A percentile compares a stretch with the other conserved stretches of the same genome.
Conservation (phyloP, 441 rosid genomes). For the Hura crepitans region DNA sequence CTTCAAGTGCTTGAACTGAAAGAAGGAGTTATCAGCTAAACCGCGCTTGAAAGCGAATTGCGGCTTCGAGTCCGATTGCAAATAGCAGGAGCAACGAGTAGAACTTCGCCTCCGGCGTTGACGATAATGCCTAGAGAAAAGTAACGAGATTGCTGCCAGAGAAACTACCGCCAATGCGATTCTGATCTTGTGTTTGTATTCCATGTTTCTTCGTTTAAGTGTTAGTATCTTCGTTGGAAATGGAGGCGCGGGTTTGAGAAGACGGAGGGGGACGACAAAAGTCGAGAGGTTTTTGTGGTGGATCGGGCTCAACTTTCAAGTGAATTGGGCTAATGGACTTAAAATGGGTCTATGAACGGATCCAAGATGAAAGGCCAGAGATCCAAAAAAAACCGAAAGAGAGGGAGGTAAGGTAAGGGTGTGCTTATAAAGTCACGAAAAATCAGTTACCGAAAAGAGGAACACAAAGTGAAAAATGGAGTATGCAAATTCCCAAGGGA, state of each 20-base stretch:
- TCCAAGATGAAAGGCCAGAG: not conserved
- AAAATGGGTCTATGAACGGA: not conserved
- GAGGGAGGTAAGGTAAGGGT: slow-evolving; percentile 14
- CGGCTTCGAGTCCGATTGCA: slow-evolving; percentile 58
- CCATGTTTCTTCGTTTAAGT: slow-evolving; percentile 20
- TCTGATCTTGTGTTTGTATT: slow-evolving; percentile 34
- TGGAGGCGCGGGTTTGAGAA: slow-evolving; percentile 1
- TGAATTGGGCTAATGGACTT: not conserved
- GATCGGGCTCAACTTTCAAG: not conserved
- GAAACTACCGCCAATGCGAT: slow-evolving; percentile 44
- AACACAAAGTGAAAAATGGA: slow-evolving; percentile 4
- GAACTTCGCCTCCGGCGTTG: slow-evolving; percentile 41
- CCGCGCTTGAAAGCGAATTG: slow-evolving; percentile 70
- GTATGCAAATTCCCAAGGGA: not conserved
- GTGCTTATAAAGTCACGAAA: slow-evolving; percentile 13
- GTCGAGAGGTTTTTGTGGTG: not conserved
- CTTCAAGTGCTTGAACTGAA: slow-evolving; percentile 67
- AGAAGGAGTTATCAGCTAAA: slow-evolving; percentile 76
- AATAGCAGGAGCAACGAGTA: slow-evolving; percentile 44
- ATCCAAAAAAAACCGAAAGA: too few relatives aligned
- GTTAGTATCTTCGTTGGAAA: not conserved
- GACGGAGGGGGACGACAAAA: not conserved
- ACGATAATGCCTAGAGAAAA: slow-evolving; percentile 36
- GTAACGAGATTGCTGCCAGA: slow-evolving; percentile 38
- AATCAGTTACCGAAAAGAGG: not conserved